phyloP scores from a whole-genome alignment of 176 grass and related monocot species.

The Musa acuminata region DNA sequence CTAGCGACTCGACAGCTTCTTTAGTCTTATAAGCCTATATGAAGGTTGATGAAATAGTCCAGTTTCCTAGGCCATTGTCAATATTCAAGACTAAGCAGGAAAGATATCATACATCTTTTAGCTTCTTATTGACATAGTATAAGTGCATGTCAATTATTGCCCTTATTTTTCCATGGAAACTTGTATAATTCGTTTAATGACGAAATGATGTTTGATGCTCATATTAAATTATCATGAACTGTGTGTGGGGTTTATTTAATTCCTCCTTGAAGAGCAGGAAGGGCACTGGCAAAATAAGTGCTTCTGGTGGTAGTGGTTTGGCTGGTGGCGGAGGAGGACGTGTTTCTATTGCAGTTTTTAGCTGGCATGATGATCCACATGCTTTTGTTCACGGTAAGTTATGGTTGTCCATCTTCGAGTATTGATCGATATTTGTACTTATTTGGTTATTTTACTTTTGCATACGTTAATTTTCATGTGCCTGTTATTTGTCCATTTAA shows the following conservation, averaged over 20 bases:
- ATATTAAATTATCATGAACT: slow-evolving; percentile 16
- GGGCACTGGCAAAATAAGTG: slow-evolving; percentile 88
- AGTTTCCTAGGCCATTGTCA: not conserved
- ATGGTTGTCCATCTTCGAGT: slow-evolving; percentile 10
- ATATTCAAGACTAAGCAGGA: not conserved
- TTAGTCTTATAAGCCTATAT: not conserved
- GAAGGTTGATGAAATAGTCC: not conserved
- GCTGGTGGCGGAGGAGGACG: slow-evolving; percentile 92
- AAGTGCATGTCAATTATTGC: not conserved
- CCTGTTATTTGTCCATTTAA: not conserved
- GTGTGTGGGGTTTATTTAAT: slow-evolving; percentile 26
- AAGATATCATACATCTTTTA: not conserved
- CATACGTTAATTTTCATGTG: not conserved
- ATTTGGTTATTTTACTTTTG: not conserved
- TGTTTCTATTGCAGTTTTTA: slow-evolving; percentile 87
- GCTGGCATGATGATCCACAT: slow-evolving; percentile 81
- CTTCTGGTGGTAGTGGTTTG: slow-evolving; percentile 84
- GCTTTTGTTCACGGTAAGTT: slow-evolving; percentile 73
- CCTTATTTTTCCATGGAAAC: not conserved
- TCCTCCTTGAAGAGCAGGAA: slow-evolving; percentile 45
- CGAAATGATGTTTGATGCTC: slow-evolving; percentile 6
- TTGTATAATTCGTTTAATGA: not conserved
- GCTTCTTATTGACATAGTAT: not conserved
- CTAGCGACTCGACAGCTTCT: not conserved
- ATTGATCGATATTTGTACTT: not conserved